These are phyloP conservation scores for Neoboletus brunneissimus DNA, from an alignment of 768 basidiomycete genomes.

Conservation along the genomic window DNA sequence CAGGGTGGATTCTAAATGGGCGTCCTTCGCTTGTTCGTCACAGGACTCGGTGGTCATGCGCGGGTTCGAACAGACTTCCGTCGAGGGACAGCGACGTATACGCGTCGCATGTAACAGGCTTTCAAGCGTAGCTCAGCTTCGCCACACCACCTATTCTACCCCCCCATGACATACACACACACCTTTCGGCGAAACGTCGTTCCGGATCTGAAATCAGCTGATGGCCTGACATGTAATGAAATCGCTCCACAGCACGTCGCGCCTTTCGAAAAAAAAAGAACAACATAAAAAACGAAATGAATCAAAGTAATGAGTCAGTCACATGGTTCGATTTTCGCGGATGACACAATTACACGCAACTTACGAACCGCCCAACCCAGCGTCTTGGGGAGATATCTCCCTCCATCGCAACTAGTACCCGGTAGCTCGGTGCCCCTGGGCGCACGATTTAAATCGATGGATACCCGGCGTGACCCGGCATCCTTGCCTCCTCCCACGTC, in stretches of 20 bases:
- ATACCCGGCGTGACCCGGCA: too few relatives aligned
- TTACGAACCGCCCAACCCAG: background rate
- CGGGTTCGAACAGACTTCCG: background rate
- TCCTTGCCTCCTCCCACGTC: conserved; percentile 3
- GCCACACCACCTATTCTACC: too few relatives aligned
- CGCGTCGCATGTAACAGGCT: too few relatives aligned
- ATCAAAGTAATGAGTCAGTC: background rate
- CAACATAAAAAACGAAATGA: too few relatives aligned
- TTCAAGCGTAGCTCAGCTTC: too few relatives aligned
- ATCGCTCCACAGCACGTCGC: background rate
- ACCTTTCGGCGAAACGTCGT: too few relatives aligned
- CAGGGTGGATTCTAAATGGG: background rate
- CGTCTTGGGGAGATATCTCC: background rate
- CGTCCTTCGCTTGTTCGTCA: background rate
- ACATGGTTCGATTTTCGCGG: background rate
- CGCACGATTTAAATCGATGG: too few relatives aligned
- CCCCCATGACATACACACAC: too few relatives aligned
- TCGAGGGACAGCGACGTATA: background rate
- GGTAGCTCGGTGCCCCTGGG: too few relatives aligned
- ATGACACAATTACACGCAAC: background rate
- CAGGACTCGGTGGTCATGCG: background rate
- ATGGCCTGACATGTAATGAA: background rate
- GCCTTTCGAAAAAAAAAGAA: background rate
- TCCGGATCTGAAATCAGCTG: background rate
- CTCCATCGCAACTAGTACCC: background rate